phyloP scores from a whole-genome alignment of 164 flowering plant genomes.

The Aristolochia fimbriata region DNA sequence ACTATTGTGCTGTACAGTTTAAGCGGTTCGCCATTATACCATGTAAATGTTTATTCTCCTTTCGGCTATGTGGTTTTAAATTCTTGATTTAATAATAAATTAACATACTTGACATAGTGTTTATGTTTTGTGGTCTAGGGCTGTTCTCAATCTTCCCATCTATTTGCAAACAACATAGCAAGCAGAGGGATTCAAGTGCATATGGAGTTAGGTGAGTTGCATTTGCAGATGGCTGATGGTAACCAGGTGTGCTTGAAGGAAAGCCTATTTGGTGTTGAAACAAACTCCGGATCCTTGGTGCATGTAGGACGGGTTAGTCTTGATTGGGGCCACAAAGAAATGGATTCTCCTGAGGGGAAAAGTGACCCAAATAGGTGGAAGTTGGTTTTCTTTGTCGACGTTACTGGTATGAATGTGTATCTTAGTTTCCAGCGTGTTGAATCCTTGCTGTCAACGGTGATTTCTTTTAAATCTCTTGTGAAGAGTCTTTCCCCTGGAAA shows the following conservation, averaged over 20 bases:
- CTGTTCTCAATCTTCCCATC: conserved; percentile 90
- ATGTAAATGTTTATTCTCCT: conserved; percentile 38
- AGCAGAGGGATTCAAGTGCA: conserved; percentile 59
- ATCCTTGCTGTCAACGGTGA: conserved; percentile 56
- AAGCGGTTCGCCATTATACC: conserved; percentile 54
- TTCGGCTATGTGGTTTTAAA: background rate
- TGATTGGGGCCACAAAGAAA: conserved; percentile 83
- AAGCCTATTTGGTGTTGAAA: conserved; percentile 71
- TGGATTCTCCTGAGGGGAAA: conserved; percentile 46
- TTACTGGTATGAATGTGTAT: conserved; percentile 76
- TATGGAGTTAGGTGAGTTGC: conserved; percentile 85
- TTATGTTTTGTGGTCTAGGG: conserved; percentile 35
- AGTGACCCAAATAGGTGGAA: conserved; percentile 32
- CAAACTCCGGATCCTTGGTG: conserved; percentile 74
- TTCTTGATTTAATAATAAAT: background rate
- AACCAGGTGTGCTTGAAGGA: conserved; percentile 81
- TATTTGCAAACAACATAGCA: conserved; percentile 88
- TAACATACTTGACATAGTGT: background rate
- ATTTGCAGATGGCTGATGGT: conserved; percentile 86
- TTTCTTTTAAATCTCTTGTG: conserved; percentile 59
- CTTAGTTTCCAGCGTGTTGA: conserved; percentile 71
- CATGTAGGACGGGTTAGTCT: conserved; percentile 76
- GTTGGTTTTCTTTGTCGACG: conserved; percentile 69
- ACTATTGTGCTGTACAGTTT: conserved; percentile 60
- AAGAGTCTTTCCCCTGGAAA: conserved; percentile 40